Base-by-base conservation (phyloP, 768 basidiomycete genomes). In the Hericium erinaceus region DNA sequence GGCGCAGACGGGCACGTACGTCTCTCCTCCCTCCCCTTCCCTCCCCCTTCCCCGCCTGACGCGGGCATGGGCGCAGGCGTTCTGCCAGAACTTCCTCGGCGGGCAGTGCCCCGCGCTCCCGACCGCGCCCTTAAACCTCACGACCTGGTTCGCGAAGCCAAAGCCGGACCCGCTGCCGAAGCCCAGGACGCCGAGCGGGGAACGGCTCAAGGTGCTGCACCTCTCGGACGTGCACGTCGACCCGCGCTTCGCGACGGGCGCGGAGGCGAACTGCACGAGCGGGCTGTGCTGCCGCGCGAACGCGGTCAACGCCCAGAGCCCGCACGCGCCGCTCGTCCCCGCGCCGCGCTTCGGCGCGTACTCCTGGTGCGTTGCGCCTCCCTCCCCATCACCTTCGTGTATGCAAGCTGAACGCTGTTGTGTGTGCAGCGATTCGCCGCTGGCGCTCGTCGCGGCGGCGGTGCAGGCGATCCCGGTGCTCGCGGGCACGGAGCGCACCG, bases 181-280 rank as follows among this genome's bases (percentile, higher is more conserved):
- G 9, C 74, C 75, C 0, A 85, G 77, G 67, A 74, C 75, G 66
- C 77, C 78, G 15, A 86, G 81, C 48, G 87, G 87, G 12, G 69
- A 86, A 64, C 75, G 81, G 39, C 71, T 89, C 46, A 89, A 87
- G 66, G 82, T 89, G 0, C 69, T 91, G 57, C 89, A 90, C 66
- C 57, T 91, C n/a, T 87, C 86, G 1, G 88, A 90, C 64, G 74
- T 87, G 57, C 89, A 89, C 67, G 70, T 91, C 53, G 88, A 90
- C 67, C 83, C 87, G 40, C 78, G 87, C 22, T 89, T 80, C 64
- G 75, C 83, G 24, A 88, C 79, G 22, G 82, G 84, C 20, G 72
- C 85, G 2, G 87, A 89, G 70, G 85, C 82, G 10, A 86, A 88
- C 64, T 90, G 88, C 66, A 82, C 82, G 44, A 74, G 76, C 26